These are phyloP conservation scores for Coniosporium tulheliwenetii DNA, from an alignment of 2,329 filamentous ascomycete genomes.

Conservation along the genomic window DNA sequence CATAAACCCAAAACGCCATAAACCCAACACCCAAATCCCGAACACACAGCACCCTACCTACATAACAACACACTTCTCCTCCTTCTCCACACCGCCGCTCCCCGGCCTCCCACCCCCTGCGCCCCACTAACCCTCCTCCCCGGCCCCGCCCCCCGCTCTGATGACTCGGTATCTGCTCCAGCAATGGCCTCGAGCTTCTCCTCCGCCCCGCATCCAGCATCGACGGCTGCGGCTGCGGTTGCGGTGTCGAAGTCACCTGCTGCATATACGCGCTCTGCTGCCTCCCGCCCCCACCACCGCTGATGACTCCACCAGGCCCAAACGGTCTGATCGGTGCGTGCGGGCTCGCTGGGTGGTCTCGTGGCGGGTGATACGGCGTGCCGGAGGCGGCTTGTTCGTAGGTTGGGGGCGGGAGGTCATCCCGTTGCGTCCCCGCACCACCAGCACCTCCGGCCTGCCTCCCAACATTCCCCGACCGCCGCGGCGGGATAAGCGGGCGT, in stretches of 20 bases:
- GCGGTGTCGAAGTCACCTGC: constrained; percentile 2
- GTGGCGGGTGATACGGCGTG: constrained; percentile 38
- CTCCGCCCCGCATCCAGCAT: neutral
- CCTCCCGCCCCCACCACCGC: constrained; percentile 3
- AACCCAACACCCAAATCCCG: neutral
- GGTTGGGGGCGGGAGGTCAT: constrained; percentile 41
- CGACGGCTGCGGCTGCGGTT: constrained; percentile 1
- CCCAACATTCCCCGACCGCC: constrained; percentile 16
- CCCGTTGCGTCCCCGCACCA: constrained; percentile 15
- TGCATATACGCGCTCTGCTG: constrained; percentile 7
- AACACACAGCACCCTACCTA: constrained; percentile 9
- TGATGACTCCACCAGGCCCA: constrained; percentile 2
- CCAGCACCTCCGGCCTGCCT: constrained; percentile 1
- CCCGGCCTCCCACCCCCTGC: constrained; percentile 7
- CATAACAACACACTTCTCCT: constrained; percentile 33
- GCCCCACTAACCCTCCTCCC: constrained; percentile 5
- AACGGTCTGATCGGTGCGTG: constrained; percentile 9
- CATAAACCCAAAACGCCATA: neutral
- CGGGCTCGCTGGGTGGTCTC: constrained; percentile 26
- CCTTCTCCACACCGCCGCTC: constrained; percentile 12
- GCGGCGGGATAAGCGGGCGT: constrained; percentile 30
- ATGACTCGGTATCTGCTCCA: constrained; percentile 1
- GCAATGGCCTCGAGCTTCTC: neutral
- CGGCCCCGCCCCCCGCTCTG: constrained; percentile 6
- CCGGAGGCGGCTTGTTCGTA: constrained; percentile 49